Base-by-base conservation (phyloP, 1,284 basidiomycete genomes). In the Tilletia horrida region DNA sequence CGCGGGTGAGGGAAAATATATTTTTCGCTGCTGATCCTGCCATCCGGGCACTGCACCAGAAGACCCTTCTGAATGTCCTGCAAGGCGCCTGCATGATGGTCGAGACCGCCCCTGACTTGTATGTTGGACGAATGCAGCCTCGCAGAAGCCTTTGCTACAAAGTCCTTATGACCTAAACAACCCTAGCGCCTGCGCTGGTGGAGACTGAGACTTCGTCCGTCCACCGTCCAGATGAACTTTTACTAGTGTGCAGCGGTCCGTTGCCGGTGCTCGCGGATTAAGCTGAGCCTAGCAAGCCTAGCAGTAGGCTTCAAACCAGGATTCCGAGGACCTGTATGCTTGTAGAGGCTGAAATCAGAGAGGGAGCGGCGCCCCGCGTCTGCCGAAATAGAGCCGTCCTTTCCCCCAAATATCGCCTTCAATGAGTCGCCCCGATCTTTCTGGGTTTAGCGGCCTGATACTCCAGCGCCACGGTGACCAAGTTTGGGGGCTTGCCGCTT, bases 41-140 rank as follows among this genome's bases (percentile, higher is more conserved):
- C 50, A 23, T 27, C n/a, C 50, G 50, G 50, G 27, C 50, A 52
- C 21, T 27, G 50, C n/a, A 27, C 50, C 16, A 27, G 23, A 23
- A 21, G 50, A 13, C 50, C 50, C 16, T 52, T 52, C 4, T 27
- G 1, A 14, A 7, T 52, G 50, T 21, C 50, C 50, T 52, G 50
- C n/a, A 52, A n/a, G 3, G 50, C 50, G 23, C 50, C 50, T 21
- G 25, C 50, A 52, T 52, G n/a, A 52, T 52, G 11, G 27, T 27
- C 14, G 50, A 25, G 11, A 27, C 27, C 3, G 21, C 21, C 50
- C 50, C 21, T 25, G 23, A 25, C 50, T 52, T 52, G 23, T 25
- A 52, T 25, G 50, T 52, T 7, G 50, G 50, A 23, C 13, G 23
- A 25, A 52, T 27, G 14, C 50, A 52, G 50, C 13, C 50, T 52